Conservation (phyloP, 169 alveolate genomes). For the Babesia ovis region DNA sequence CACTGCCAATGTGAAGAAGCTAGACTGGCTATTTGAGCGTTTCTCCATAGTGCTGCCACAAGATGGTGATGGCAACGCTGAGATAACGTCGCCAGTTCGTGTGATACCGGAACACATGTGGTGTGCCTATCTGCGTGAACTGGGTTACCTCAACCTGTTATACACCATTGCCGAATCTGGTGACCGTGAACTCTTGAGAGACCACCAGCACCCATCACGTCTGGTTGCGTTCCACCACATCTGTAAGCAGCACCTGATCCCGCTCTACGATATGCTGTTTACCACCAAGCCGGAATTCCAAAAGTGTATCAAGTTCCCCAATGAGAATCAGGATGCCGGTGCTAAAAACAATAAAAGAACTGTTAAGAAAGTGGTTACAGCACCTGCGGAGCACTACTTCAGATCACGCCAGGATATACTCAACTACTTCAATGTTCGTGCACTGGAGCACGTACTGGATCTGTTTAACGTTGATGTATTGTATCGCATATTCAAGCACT, state of each 20-base stretch:
- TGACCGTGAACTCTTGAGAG: constrained; percentile 40
- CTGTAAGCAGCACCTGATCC: constrained; percentile 66
- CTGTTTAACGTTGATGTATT: constrained; percentile 31
- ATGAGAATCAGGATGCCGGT: not conserved
- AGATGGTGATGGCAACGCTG: not conserved
- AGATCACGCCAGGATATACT: constrained; percentile 38
- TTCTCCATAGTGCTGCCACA: constrained; percentile 60
- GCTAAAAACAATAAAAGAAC: constrained; percentile 21
- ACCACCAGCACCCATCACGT: constrained; percentile 75
- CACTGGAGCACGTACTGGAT: constrained; percentile 41
- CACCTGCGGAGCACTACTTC: constrained; percentile 46
- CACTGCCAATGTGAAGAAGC: constrained; percentile 48
- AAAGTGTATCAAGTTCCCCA: constrained; percentile 38
- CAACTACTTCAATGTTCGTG: constrained; percentile 41
- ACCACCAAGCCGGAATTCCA: constrained; percentile 63
- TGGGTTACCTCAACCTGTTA: constrained; percentile 75
- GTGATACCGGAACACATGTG: constrained; percentile 74
- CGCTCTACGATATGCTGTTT: constrained; percentile 53
- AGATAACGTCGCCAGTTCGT: constrained; percentile 21
- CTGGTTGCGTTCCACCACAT: constrained; percentile 76
- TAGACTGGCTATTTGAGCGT: constrained; percentile 71
- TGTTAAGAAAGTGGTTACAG: constrained; percentile 6
- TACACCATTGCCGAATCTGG: constrained; percentile 72
- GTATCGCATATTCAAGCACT: constrained; percentile 55
- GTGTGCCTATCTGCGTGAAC: constrained; percentile 74